Conservation (phyloP, 768 basidiomycete genomes). For the Multifurca ochricompacta region DNA sequence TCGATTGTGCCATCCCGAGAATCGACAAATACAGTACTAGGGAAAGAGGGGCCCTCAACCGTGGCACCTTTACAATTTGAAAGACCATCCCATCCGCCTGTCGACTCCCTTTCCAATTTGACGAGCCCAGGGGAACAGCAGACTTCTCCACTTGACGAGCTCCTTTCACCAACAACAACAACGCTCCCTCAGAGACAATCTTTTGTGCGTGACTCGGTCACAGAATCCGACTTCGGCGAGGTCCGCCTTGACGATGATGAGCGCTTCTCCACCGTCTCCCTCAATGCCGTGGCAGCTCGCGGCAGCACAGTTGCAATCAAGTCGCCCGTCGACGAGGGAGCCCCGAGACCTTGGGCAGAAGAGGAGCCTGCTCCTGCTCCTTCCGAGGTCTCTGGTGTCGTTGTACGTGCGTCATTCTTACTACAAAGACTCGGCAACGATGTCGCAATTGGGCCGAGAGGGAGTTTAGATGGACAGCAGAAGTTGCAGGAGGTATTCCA, state of each 20-base stretch:
- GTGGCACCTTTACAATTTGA: background rate
- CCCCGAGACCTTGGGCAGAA: slow-evolving; percentile 21
- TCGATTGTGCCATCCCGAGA: background rate
- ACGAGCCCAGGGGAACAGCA: background rate
- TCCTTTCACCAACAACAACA: slow-evolving; percentile 27
- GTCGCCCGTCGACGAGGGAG: slow-evolving; percentile 25
- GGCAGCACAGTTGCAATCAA: slow-evolving; percentile 24
- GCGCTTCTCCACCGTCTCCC: slow-evolving; percentile 45
- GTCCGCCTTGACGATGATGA: slow-evolving; percentile 58
- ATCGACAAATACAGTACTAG: background rate
- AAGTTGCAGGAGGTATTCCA: slow-evolving; percentile 73
- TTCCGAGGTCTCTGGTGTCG: slow-evolving; percentile 46
- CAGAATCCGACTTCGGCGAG: slow-evolving; percentile 36
- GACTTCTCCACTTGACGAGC: slow-evolving; percentile 22
- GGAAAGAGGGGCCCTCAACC: background rate
- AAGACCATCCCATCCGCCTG: background rate
- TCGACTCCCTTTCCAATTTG: background rate
- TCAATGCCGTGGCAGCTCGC: slow-evolving; percentile 27
- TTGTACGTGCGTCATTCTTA: slow-evolving; percentile 45
- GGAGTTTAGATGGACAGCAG: slow-evolving; percentile 55
- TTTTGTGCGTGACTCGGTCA: slow-evolving; percentile 15
- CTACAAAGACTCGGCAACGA: slow-evolving; percentile 44
- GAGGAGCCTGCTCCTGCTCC: slow-evolving; percentile 42
- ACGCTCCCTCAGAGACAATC: slow-evolving; percentile 17
- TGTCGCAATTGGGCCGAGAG: slow-evolving; percentile 33